Evolutionary conservation across 1,139 yeast genomes (phyloP), one percentile per base, ranked within the genome.

Genomic region (Scheffersomyces stambukii): DNA sequence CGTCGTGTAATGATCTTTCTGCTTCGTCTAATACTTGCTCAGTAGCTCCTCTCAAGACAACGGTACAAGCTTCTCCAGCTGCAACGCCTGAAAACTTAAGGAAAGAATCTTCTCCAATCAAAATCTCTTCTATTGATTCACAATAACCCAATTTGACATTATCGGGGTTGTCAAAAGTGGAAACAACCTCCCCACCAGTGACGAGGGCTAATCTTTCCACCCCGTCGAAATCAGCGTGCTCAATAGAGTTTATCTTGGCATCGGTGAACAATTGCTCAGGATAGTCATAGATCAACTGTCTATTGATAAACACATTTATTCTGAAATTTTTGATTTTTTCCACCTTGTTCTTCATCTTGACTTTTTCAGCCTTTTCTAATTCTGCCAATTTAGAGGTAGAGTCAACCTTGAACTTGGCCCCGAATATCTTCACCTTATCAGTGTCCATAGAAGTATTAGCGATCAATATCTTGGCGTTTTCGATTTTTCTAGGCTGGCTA

Each of bases 161-260:
- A 31, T 83, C 95, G 14, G 98, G 96, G 43, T 80, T 73, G 53
- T 93, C 98, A 57, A 91, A 93, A 1, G 98, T 91, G 8, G 97
- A 89, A 3, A 82, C 96, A 33, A 93, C 97, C 64, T 91, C 98
- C 48, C 96, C 98, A 29, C 98, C 98, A 5, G 97, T 89, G 15
- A 89, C 98, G 28, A 91, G 69, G 4, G 98, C 96, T 45, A 91
- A 73, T 54, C 98, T 80, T 65, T 91, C 98, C 35, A 91, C 88
- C 47, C 98, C 99, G 52, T 86, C 98, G 47, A 93, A 93, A 59
- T 93, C 99, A 13, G 98, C 98, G 52, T 93, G 98, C 62, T 91
- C 98, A 41, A 91, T 86, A 19, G 96, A 80, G 60, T 86, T 89
- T 48, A 91, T 83, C 34, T 81, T 78, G 24, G 86, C 61, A 48